Percentiles rank a stretch among this genome's conserved stretches.
Conservation (phyloP, 129 eudicot species). For the Lactuca sativa region DNA sequence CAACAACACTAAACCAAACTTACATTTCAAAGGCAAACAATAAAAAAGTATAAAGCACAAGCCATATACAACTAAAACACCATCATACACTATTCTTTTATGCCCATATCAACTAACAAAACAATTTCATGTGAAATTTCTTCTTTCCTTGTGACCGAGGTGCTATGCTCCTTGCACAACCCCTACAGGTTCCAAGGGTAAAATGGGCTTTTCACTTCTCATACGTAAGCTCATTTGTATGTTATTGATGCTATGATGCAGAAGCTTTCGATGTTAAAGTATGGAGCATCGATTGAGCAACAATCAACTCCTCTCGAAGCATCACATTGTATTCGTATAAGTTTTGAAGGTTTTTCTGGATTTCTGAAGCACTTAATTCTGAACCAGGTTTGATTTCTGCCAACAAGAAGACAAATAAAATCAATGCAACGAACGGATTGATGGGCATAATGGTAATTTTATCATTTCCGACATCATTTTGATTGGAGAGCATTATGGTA, state of each 20-base stretch:
- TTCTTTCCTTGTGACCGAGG: constrained; percentile 10
- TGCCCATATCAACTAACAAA: constrained; percentile 10
- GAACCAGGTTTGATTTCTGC: constrained; percentile 44
- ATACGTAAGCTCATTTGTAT: neutral
- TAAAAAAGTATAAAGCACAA: neutral
- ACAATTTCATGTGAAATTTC: neutral
- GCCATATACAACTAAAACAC: constrained; percentile 15
- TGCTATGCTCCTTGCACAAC: neutral
- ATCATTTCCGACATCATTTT: neutral
- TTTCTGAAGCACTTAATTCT: constrained; percentile 40
- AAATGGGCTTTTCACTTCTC: neutral
- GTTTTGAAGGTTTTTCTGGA: constrained; percentile 48
- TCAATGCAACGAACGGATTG: neutral
- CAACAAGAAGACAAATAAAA: neutral
- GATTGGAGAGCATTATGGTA: no score
- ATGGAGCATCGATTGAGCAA: constrained; percentile 59
- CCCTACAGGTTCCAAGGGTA: neutral
- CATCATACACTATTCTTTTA: constrained; percentile 1
- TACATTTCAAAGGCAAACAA: neutral
- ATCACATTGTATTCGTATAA: constrained; percentile 59
- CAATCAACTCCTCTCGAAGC: constrained; percentile 56
- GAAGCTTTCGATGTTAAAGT: constrained; percentile 37
- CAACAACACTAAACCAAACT: constrained; percentile 13
- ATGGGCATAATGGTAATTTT: constrained; percentile 6
- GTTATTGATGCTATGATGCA: constrained; percentile 11